Conservation (phyloP, 2,329 filamentous ascomycete species). For the Xylariaceae sp. region DNA sequence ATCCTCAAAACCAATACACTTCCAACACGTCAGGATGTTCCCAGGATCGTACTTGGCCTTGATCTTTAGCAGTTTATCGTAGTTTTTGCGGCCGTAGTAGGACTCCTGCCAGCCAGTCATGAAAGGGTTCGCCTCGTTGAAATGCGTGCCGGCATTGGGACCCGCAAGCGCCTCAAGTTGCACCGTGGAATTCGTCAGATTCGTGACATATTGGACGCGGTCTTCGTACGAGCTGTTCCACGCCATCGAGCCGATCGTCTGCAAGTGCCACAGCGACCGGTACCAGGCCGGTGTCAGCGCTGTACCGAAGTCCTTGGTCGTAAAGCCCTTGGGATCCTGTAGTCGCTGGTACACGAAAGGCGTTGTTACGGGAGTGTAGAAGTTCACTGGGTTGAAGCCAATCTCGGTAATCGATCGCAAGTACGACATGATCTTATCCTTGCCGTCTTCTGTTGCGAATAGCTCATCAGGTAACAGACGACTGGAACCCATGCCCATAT, state of each 20-base stretch:
- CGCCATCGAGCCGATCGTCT: constrained; percentile 24
- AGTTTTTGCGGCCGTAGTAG: constrained; percentile 29
- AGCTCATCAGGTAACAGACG: constrained; percentile 27
- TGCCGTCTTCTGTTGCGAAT: constrained; percentile 27
- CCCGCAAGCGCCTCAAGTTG: constrained; percentile 28
- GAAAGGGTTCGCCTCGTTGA: constrained; percentile 34
- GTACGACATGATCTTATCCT: constrained; percentile 26
- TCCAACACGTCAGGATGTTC: constrained; percentile 29
- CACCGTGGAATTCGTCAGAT: constrained; percentile 27
- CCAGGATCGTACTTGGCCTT: constrained; percentile 29
- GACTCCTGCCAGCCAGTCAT: constrained; percentile 29
- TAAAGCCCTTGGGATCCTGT: constrained; percentile 7
- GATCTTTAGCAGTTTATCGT: constrained; percentile 23
- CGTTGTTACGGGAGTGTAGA: constrained; percentile 30
- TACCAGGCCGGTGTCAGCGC: constrained; percentile 31
- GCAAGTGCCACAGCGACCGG: constrained; percentile 28
- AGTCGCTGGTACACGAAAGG: constrained; percentile 25
- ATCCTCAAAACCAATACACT: constrained; percentile 29
- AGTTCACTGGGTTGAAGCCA: constrained; percentile 27
- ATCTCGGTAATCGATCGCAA: constrained; percentile 24
- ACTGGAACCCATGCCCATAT: constrained; percentile 23
- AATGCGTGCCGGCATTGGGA: constrained; percentile 20
- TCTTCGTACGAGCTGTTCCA: constrained; percentile 31
- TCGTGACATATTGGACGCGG: constrained; percentile 24
- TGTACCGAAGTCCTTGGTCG: constrained; percentile 14